A percentile compares a stretch with the other conserved stretches of the same genome.
phyloP scores from a whole-genome alignment of 2,329 filamentous ascomycete species.

The Colletotrichum sp. region DNA sequence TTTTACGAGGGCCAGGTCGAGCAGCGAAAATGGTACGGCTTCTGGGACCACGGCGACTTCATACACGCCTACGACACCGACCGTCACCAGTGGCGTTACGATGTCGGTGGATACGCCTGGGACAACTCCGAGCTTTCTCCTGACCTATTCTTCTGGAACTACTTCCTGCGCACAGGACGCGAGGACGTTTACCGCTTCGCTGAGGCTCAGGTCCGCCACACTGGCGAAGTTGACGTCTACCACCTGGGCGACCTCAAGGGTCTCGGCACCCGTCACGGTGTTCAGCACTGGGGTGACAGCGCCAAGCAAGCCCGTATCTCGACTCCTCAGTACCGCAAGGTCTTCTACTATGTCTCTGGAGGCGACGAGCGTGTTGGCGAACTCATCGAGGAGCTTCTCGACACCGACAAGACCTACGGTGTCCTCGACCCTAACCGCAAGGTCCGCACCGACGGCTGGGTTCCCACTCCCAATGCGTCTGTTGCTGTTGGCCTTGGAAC shows the following conservation, averaged over 20 bases:
- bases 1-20: slow-evolving; percentile 63
- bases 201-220: slow-evolving; percentile 63
- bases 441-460: slow-evolving; percentile 58
- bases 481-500: slow-evolving; percentile 60
- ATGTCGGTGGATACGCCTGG: slow-evolving; percentile 69
- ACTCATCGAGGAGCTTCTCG: slow-evolving; percentile 54
- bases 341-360: slow-evolving; percentile 60
- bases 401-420: slow-evolving; percentile 58
- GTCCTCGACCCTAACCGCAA: slow-evolving; percentile 63
- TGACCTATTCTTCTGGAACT: slow-evolving; percentile 67
- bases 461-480: slow-evolving; percentile 43
- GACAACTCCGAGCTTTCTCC: slow-evolving; percentile 69
- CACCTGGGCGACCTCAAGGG: slow-evolving; percentile 63
- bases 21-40: slow-evolving; percentile 66
- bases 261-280: slow-evolving; percentile 66
- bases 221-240: slow-evolving; percentile 67
- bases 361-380: slow-evolving; percentile 64
- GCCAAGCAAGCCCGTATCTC: slow-evolving; percentile 68
- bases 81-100: slow-evolving; percentile 66
- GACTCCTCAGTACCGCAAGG: slow-evolving; percentile 59
- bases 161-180: slow-evolving; percentile 64
- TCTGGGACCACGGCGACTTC: slow-evolving; percentile 67
- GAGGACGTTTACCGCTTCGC: slow-evolving; percentile 64
- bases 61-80: slow-evolving; percentile 67
- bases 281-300: slow-evolving; percentile 66